These are phyloP conservation scores for Lasiodiplodia sp. DNA, from an alignment of 2,329 filamentous ascomycete species.

Conservation along the genomic window DNA sequence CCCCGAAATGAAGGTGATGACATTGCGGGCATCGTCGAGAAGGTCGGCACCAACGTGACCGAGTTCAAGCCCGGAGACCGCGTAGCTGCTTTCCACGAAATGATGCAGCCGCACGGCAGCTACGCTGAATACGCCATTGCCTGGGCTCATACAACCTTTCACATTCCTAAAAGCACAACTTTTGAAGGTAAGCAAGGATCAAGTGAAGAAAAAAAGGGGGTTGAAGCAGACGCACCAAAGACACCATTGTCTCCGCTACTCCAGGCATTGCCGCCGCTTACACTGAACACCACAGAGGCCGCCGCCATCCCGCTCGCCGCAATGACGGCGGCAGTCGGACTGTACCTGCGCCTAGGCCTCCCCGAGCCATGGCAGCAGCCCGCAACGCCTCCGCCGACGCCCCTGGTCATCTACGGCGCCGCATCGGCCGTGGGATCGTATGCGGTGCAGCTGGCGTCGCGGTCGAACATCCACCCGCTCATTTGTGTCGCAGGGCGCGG, in stretches of 20 bases:
- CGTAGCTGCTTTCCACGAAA: constrained; percentile 46
- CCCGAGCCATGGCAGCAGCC: constrained; percentile 55
- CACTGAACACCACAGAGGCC: constrained; percentile 48
- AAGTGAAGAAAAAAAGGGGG: neutral
- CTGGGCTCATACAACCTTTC: constrained; percentile 52
- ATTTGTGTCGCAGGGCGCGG: constrained; percentile 66
- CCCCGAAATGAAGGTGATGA: constrained; percentile 33
- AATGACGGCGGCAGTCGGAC: constrained; percentile 61
- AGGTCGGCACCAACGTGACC: constrained; percentile 34
- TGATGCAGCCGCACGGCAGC: constrained; percentile 44
- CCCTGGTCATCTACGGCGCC: constrained; percentile 59
- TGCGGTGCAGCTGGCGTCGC: constrained; percentile 62
- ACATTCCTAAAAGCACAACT: constrained; percentile 45
- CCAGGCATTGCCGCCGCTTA: constrained; percentile 29
- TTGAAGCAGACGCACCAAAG: neutral
- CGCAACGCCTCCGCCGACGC: constrained; percentile 41
- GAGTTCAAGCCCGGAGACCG: constrained; percentile 35
- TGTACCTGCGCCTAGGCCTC: constrained; percentile 57
- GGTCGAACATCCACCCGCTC: constrained; percentile 66
- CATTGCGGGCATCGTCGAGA: constrained; percentile 34
- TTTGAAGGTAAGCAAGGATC: constrained; percentile 41
- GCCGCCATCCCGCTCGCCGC: constrained; percentile 63
- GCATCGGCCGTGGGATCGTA: constrained; percentile 66
- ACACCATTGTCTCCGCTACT: neutral
- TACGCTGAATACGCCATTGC: constrained; percentile 55